These are phyloP conservation scores for Dissophora globulifera DNA, from an alignment of 192 early-diverging fungal species.

Conservation along the genomic window DNA sequence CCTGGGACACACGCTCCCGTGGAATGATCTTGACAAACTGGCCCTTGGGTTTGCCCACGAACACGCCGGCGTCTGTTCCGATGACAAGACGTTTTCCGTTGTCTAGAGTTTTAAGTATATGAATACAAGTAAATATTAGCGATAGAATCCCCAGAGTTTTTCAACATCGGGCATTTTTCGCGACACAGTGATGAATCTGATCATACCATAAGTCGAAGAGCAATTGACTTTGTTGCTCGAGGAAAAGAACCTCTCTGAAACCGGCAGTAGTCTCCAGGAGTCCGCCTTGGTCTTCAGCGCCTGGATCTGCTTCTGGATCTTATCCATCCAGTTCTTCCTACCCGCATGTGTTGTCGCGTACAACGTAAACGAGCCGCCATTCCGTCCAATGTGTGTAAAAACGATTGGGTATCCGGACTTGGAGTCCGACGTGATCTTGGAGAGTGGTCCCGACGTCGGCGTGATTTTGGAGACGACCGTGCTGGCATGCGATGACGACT, in stretches of 20 bases:
- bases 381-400: conserved; percentile 77
- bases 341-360: conserved; percentile 79
- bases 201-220: conserved; percentile 61
- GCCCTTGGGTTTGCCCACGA: conserved; percentile 66
- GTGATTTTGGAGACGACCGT: conserved; percentile 43
- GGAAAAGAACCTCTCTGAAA: conserved; percentile 65
- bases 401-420: conserved; percentile 79
- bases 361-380: conserved; percentile 76
- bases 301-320: conserved; percentile 73
- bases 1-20: conserved; percentile 84
- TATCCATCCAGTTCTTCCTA: conserved; percentile 85
- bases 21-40: conserved; percentile 66
- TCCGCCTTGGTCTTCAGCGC: conserved; percentile 53
- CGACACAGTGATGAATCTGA: too few species aligned
- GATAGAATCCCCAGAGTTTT: too few species aligned
- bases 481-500: conserved; percentile 22
- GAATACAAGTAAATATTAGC: conserved; percentile 3
- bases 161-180: too few species aligned
- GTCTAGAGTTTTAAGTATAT: conserved; percentile 53
- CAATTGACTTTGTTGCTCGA: conserved; percentile 68
- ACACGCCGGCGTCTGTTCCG: conserved; percentile 90
- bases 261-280: conserved; percentile 65
- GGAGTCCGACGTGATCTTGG: conserved; percentile 55
- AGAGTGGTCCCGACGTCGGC: conserved; percentile 29
- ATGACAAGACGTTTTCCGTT: conserved; percentile 74